Conservation (phyloP, 2,329 filamentous ascomycete genomes). For the Trichocomaceae sp. region DNA sequence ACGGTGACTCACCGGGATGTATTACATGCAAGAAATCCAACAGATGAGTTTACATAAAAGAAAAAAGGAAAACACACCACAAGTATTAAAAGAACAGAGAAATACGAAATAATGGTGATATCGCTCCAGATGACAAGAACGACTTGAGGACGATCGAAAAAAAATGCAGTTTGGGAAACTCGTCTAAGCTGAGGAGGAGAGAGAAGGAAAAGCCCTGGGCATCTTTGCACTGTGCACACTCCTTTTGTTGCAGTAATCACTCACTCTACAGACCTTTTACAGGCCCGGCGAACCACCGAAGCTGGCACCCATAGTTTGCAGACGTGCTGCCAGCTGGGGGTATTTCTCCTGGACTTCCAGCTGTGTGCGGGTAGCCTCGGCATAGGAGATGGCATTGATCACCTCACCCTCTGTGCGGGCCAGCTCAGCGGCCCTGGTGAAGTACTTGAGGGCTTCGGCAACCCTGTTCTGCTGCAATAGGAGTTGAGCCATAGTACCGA, state of each 20-base stretch:
- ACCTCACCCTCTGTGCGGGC: constrained; percentile 93
- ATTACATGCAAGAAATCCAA: constrained; percentile 10
- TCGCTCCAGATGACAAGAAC: background rate
- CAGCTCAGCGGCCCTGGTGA: constrained; percentile 90
- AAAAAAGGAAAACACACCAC: no score
- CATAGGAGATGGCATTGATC: constrained; percentile 91
- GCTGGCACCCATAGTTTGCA: constrained; percentile 53
- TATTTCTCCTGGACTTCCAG: constrained; percentile 87
- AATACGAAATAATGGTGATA: constrained; percentile 6
- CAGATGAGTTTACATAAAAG: constrained; percentile 2
- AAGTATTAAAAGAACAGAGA: constrained; percentile 2
- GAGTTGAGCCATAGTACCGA: constrained; percentile 96
- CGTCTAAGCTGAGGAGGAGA: constrained; percentile 6
- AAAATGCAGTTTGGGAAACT: background rate
- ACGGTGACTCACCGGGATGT: constrained; percentile 3
- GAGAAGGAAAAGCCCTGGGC: background rate
- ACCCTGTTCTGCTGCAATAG: constrained; percentile 97
- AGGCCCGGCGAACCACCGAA: constrained; percentile 30
- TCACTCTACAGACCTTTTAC: constrained; percentile 28
- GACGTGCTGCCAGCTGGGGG: constrained; percentile 67
- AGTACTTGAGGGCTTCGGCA: constrained; percentile 88
- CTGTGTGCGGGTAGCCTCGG: constrained; percentile 92
- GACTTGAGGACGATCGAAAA: background rate
- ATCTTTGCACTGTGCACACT: constrained; percentile 5
- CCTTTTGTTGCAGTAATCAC: constrained; percentile 7